These are phyloP conservation scores for Byssochlamys sp. DNA, from an alignment of 2,329 filamentous ascomycete species.

Conservation along the genomic window DNA sequence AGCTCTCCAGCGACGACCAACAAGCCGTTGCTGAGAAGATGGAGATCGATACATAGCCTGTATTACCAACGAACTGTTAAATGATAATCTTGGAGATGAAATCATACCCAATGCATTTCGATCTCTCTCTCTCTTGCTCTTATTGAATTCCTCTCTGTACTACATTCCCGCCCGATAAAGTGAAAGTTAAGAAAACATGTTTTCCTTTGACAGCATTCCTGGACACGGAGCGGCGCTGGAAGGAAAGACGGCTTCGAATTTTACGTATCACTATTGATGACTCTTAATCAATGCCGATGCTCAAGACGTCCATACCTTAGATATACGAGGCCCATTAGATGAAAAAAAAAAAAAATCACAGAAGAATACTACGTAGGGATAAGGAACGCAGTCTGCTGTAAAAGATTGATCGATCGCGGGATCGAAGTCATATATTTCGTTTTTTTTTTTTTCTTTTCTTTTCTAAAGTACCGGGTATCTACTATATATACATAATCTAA, in stretches of 20 bases:
- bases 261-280: background rate
- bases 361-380: background rate
- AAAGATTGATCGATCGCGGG: background rate
- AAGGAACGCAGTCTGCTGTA: background rate
- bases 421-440: background rate
- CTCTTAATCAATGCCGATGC: background rate
- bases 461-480: background rate
- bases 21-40: slow-evolving; percentile 55
- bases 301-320: background rate
- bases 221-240: background rate
- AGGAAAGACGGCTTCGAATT: background rate
- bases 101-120: background rate
- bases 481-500: background rate
- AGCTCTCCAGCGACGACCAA: slow-evolving; percentile 56
- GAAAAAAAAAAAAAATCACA: too few species aligned
- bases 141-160: background rate
- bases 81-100: background rate
- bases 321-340: background rate
- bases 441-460: background rate
- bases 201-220: background rate
- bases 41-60: slow-evolving; percentile 48
- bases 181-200: background rate
- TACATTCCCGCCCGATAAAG: background rate
- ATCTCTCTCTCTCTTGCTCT: background rate
- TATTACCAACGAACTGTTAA: background rate